Evolutionary conservation across 2,329 filamentous ascomycete species (phyloP).

Genomic region (Diaporthe sp.): DNA sequence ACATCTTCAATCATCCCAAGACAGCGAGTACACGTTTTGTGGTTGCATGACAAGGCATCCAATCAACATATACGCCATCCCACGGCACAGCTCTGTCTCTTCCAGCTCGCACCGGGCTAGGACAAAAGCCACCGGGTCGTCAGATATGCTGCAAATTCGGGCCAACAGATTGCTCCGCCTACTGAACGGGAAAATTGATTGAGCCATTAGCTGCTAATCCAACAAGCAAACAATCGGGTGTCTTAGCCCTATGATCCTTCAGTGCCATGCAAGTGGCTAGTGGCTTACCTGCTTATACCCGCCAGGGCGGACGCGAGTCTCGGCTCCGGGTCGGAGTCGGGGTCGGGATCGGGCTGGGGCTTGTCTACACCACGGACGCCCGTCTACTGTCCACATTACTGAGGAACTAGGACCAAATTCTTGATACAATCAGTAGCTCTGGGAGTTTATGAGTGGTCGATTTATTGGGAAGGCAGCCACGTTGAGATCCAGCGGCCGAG

Average conservation of each 20-base stretch:
- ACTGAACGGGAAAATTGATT: neutral
- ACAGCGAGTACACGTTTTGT: neutral
- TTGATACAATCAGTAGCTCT: neutral
- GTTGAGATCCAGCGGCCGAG: neutral
- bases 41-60: neutral
- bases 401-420: neutral
- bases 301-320: neutral
- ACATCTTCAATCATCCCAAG: neutral
- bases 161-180: neutral
- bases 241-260: neutral
- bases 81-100: neutral
- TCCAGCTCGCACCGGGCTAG: neutral
- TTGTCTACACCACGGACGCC: neutral
- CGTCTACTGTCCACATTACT: neutral
- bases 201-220: neutral
- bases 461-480: neutral
- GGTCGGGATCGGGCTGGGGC: neutral
- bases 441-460: neutral
- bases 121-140: neutral
- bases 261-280: neutral
- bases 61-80: neutral
- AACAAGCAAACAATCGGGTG: neutral
- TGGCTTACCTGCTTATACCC: neutral
- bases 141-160: neutral
- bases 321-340: neutral